These are phyloP conservation scores for Forsythia viridissima DNA, from an alignment of 257 asterid species.

Conservation along the genomic window DNA sequence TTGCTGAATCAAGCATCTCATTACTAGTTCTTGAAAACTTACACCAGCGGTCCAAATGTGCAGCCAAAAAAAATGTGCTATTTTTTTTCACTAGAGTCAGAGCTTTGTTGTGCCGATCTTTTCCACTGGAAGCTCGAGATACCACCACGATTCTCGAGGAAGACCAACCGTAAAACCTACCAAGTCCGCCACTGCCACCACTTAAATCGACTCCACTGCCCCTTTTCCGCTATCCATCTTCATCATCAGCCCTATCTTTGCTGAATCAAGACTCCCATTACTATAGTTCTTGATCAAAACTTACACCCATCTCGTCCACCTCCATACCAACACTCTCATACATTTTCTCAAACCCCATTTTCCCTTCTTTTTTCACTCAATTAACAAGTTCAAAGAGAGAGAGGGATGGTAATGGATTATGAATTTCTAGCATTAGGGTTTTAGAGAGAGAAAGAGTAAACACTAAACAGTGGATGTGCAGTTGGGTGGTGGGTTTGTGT, in stretches of 20 bases:
- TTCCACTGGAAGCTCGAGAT: slow-evolving; percentile 70
- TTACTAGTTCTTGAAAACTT: too few species aligned
- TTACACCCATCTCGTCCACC: slow-evolving; percentile 50
- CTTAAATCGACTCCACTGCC: slow-evolving; percentile 26
- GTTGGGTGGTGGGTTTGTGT: slow-evolving; percentile 31
- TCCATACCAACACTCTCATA: slow-evolving; percentile 53
- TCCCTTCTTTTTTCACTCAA: slow-evolving; percentile 3
- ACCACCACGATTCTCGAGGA: slow-evolving; percentile 77
- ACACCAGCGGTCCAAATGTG: too few species aligned
- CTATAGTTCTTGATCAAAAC: slow-evolving; percentile 38
- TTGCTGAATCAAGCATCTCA: too few species aligned
- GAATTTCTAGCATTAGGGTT: slow-evolving; percentile 36
- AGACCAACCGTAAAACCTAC: slow-evolving; percentile 60
- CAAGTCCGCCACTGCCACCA: slow-evolving; percentile 23
- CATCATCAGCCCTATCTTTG: slow-evolving; percentile 33
- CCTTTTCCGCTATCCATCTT: slow-evolving; percentile 30
- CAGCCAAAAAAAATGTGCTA: too few species aligned
- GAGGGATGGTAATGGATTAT: slow-evolving; percentile 9
- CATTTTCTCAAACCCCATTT: slow-evolving; percentile 25
- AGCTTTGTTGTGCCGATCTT: slow-evolving; percentile 84
- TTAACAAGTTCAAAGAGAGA: too few species aligned
- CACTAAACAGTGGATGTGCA: slow-evolving; percentile 11
- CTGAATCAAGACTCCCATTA: slow-evolving; percentile 26
- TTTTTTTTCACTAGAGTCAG: too few species aligned
- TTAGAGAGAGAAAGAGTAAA: slow-evolving; percentile 12